Evolutionary conservation across 129 eudicot species (phyloP).

Genomic region (Solidago caesia): DNA sequence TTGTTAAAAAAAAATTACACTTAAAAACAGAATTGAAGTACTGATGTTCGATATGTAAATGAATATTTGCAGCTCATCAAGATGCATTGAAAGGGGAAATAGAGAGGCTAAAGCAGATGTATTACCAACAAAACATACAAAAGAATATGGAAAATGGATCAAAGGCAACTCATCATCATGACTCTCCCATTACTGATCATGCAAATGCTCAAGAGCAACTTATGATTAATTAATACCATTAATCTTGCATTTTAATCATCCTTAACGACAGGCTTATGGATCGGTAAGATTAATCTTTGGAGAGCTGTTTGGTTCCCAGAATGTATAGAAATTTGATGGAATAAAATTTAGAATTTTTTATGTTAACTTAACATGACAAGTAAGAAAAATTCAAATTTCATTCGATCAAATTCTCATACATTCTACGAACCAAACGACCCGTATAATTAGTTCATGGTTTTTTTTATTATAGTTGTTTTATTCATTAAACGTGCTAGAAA

Average conservation of each 20-base stretch:
- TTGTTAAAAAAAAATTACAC: neutral
- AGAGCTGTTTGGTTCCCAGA: no score
- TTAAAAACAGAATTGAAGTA: conserved; percentile 4
- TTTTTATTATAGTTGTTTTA: no score
- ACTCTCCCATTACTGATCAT: conserved; percentile 37
- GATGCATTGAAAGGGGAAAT: conserved; percentile 94
- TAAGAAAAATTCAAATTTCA: no score
- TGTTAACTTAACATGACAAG: no score
- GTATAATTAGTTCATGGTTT: no score
- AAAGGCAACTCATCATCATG: conserved; percentile 32
- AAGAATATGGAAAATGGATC: conserved; percentile 55
- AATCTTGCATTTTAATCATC: conserved; percentile 10
- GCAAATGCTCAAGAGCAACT: conserved; percentile 40
- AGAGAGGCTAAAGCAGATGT: conserved; percentile 84
- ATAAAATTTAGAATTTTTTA: no score
- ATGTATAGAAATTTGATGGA: no score
- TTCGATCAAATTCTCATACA: no score
- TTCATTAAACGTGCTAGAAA: no score
- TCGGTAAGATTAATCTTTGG: conserved; percentile 9
- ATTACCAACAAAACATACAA: conserved; percentile 59
- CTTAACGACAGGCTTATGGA: conserved; percentile 3
- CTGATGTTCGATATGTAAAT: neutral
- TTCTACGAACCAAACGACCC: no score
- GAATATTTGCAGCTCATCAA: conserved; percentile 70
- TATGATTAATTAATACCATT: conserved; percentile 36